A percentile compares a stretch with the other conserved stretches of the same genome.
These are phyloP conservation scores for Ustilago nuda DNA, from an alignment of 1,284 basidiomycete genomes.

Conservation along the genomic window DNA sequence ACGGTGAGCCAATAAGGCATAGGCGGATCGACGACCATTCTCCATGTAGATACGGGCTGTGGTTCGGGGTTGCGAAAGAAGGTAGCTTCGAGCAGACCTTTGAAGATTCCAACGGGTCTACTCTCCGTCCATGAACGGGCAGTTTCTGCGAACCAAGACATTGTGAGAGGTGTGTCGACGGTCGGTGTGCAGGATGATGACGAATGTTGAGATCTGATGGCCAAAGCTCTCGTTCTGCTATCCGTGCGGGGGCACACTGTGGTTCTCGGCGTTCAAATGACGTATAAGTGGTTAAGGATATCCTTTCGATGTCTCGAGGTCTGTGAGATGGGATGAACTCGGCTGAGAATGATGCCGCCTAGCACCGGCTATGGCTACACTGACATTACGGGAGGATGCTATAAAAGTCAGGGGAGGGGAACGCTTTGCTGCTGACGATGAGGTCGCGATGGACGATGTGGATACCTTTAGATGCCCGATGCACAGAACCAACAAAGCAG, in stretches of 20 bases:
- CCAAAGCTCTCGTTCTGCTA: background rate
- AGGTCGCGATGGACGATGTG: background rate
- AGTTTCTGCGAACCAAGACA: slow-evolving; percentile 17
- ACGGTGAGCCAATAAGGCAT: slow-evolving; percentile 38
- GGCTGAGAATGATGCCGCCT: background rate
- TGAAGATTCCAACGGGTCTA: slow-evolving; percentile 2
- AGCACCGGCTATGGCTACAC: background rate
- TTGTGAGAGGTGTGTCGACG: slow-evolving; percentile 4
- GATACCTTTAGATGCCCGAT: background rate
- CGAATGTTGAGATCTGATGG: background rate
- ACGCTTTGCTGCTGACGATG: background rate
- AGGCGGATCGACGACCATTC: slow-evolving; percentile 39
- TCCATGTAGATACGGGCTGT: slow-evolving; percentile 28
- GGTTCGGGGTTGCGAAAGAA: slow-evolving; percentile 38
- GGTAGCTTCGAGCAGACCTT: slow-evolving; percentile 23
- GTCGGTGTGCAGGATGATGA: background rate
- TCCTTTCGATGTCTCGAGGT: background rate
- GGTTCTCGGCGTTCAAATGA: background rate
- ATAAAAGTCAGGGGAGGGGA: background rate
- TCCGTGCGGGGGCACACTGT: background rate
- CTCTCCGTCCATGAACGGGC: slow-evolving; percentile 18
- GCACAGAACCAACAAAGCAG: background rate
- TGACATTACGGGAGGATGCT: background rate
- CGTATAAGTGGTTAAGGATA: background rate
- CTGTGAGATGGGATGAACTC: background rate